Base-by-base conservation (phyloP, 306 rosid species). In the Chamaecrista fasciculata region DNA sequence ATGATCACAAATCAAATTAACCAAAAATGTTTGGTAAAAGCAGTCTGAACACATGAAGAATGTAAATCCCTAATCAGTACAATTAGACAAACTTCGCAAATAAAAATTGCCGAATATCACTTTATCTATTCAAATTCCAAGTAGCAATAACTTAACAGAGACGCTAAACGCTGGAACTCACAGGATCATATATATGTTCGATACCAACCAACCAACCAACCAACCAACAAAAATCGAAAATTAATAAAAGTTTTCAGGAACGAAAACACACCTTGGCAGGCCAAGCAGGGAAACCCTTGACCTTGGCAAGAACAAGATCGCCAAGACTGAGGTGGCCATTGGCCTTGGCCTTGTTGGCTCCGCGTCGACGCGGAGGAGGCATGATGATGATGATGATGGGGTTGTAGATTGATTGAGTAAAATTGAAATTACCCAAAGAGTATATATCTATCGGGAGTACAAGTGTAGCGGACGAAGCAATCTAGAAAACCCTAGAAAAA, bases 281-380 rank as follows among this genome's bases (percentile, higher is more conserved):
- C 99, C 97, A 95, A 60, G 86, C 78, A 6, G 97, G 99, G 81
- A 85, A 89, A 49, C 99, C 99, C 91, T 95, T 95, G 79, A 95
- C 97, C 89, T 95, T 95, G 28, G 99, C 99, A 19, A 95, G 99
- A 4, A 95, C 99, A 28, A 95, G 99, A 95, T 91, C 97, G 73
- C 99, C 99, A 39, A 89, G 77, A 52, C 87, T 80, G 83, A 95
- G 67, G 81, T 89, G 84, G 20, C 87, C 81, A 62, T 85, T 87
- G 33, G 79, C 83, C 79, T 82, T 86, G 2, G 84, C 81, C 84
- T 91, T 95, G 84, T 66, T 87, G 71, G 82, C 84, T 80, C 89
- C 99, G 86, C 99, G 99, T 80, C 89, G 79, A 82, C 99, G 99
- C 81, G 82, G 81, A 76, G 95, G 95, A 89, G 95, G 72, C 99